phyloP scores from a whole-genome alignment of 768 basidiomycete genomes.

The Panaeolus papilionaceus region DNA sequence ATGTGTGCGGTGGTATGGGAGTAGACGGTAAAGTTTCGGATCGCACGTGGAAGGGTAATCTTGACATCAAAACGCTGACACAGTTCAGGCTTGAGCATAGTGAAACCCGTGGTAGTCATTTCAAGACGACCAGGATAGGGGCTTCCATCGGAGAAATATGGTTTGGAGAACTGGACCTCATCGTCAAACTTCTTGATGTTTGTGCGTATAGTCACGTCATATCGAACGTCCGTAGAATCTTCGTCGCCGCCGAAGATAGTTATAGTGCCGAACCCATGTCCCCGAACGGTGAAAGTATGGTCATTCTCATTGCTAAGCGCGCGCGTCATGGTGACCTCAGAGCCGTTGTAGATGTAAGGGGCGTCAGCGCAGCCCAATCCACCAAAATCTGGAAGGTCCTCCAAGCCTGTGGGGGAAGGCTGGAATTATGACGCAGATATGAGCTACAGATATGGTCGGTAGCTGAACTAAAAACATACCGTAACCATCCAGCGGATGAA shows the following conservation, averaged over 20 bases:
- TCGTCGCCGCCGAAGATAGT: conserved; percentile 48
- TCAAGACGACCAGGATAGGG: conserved; percentile 42
- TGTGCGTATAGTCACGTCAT: conserved; percentile 54
- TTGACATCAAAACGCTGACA: conserved; percentile 65
- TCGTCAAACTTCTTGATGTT: conserved; percentile 48
- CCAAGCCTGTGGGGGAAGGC: conserved; percentile 57
- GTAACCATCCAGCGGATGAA: conserved; percentile 53
- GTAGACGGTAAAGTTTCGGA: conserved; percentile 53
- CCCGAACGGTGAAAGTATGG: conserved; percentile 53
- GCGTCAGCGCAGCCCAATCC: conserved; percentile 55
- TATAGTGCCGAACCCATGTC: conserved; percentile 57
- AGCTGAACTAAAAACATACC: conserved; percentile 35
- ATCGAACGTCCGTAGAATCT: conserved; percentile 49
- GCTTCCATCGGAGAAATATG: conserved; percentile 35
- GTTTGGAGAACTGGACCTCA: conserved; percentile 40
- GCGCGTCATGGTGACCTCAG: conserved; percentile 42
- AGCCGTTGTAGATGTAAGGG: conserved; percentile 50
- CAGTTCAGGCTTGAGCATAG: conserved; percentile 22
- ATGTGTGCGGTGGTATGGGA: conserved; percentile 55
- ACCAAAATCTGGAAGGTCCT: conserved; percentile 60
- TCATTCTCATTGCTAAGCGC: conserved; percentile 45
- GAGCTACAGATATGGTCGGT: background rate
- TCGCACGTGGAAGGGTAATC: conserved; percentile 52
- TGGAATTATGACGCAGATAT: conserved; percentile 26
- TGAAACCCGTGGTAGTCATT: conserved; percentile 43